phyloP scores from a whole-genome alignment of 371 early-diverging fungal species.

The Mucor mucedo region DNA sequence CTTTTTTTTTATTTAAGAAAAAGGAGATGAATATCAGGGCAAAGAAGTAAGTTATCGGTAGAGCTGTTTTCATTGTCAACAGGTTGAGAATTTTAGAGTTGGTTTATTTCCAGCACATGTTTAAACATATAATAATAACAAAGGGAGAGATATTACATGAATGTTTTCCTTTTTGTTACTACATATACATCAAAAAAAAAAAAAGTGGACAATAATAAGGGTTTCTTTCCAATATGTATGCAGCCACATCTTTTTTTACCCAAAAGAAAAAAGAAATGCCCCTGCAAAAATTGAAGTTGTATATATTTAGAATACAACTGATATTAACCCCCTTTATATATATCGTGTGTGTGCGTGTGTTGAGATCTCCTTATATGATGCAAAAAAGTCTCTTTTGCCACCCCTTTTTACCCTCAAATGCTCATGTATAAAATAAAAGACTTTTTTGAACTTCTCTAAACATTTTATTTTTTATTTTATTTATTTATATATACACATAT shows the following conservation, averaged over 20 bases:
- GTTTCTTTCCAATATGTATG: conserved; percentile 4
- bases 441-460: background rate
- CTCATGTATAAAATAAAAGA: background rate
- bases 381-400: conserved; percentile 1
- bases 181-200: background rate
- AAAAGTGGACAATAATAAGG: conserved; percentile 2
- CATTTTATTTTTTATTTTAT: background rate
- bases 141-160: background rate
- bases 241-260: conserved; percentile 6
- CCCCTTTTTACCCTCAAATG: conserved; percentile 5
- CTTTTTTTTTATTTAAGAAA: no score
- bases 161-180: conserved; percentile 1
- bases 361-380: conserved; percentile 6
- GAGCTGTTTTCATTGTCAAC: no score
- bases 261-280: background rate
- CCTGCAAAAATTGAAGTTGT: conserved; percentile 3
- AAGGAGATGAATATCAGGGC: no score
- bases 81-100: no score
- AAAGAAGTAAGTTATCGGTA: no score
- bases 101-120: no score
- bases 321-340: conserved; percentile 3
- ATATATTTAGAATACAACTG: conserved; percentile 5
- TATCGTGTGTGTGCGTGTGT: background rate
- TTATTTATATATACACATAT: no score
- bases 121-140: background rate